These are phyloP conservation scores for Magnaporthiopsis incrustans DNA, from an alignment of 2,329 filamentous ascomycete genomes.

Conservation along the genomic window DNA sequence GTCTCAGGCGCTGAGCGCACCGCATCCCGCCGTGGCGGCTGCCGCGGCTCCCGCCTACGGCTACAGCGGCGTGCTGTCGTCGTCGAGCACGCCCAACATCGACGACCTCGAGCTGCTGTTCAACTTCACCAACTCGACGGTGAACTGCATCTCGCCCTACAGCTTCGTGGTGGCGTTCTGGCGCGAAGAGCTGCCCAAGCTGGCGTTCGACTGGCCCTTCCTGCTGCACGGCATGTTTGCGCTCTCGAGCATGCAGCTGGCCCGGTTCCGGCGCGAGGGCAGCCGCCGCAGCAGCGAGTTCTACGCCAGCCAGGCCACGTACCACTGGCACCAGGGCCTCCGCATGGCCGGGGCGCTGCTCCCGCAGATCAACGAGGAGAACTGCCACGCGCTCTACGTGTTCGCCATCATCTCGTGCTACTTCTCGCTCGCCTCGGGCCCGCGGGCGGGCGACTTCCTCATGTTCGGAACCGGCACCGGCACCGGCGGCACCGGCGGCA, in stretches of 20 bases:
- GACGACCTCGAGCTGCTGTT: slow-evolving; percentile 7
- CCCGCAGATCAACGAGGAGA: slow-evolving; percentile 1
- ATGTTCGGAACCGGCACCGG: background rate
- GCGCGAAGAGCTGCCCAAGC: slow-evolving; percentile 3
- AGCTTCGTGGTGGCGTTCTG: background rate
- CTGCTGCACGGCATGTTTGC: slow-evolving; percentile 5
- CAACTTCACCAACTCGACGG: slow-evolving; percentile 7
- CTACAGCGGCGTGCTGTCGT: background rate
- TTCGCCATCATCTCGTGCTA: slow-evolving; percentile 3
- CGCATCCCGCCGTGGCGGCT: background rate
- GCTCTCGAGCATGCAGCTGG: slow-evolving; percentile 5
- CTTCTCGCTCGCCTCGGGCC: slow-evolving; percentile 5
- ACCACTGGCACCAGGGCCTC: slow-evolving; percentile 6
- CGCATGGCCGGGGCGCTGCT: slow-evolving; percentile 4
- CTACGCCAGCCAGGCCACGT: background rate
- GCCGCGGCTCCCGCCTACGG: background rate
- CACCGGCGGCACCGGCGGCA: background rate
- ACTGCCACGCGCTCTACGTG: slow-evolving; percentile 7
- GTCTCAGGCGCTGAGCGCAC: background rate
- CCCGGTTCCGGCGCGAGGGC: slow-evolving; percentile 2
- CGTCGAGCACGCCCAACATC: background rate
- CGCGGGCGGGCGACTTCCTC: background rate
- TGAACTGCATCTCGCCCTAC: slow-evolving; percentile 1
- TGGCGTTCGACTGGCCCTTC: slow-evolving; percentile 3
- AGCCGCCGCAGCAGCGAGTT: slow-evolving; percentile 1